Evolutionary conservation across 495 filamentous ascomycete genomes (phyloP), one percentile per base, ranked within the genome.

Genomic region (Xanthoparmelia taractica): DNA sequence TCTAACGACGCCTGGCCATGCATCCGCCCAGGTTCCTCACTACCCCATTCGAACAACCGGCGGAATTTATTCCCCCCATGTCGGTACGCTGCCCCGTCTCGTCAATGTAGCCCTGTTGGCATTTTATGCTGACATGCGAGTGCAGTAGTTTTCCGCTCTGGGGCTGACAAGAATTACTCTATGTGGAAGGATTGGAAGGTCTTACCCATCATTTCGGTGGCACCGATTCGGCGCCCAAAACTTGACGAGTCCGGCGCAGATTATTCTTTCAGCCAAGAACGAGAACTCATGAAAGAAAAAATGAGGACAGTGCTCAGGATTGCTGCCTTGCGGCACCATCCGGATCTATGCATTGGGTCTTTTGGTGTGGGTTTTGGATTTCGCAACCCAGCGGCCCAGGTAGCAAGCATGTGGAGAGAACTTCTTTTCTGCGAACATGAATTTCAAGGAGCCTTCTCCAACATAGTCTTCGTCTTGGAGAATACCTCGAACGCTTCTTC

Each of bases 401-500:
- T 91, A 18, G 85, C 87, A 40, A 77, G 77, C 59, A 80, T 90
- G 63, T 91, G 87, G 87, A 77, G 83, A 61, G 82, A 86, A 60
- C 74, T 89, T 3, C 75, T 89, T 4, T 82, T 87, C 56, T 78
- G 81, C 58, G 83, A 87, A 60, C 75, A 78, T 0, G 87, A 91
- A 65, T 84, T 90, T 55, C 72, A 76, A n/a, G 86, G 87, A 33
- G 80, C 82, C 59, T 87, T 91, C 69, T 71, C 77, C 37, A 85
- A 85, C 66, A 80, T 89, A 8, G 84, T 88, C 1, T 91, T 91
- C 69, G 86, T 87, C 2, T 85, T 91, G 64, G 86, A 82, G 52
- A 74, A 58, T 43, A 68, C 65, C 8, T 54, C 54, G 33, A 65
- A 68, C 12, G 66, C 65, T 17, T 63, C 67, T 38, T 38, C 64